phyloP scores from a whole-genome alignment of 768 basidiomycete genomes.

The Leccinum incarnatum region DNA sequence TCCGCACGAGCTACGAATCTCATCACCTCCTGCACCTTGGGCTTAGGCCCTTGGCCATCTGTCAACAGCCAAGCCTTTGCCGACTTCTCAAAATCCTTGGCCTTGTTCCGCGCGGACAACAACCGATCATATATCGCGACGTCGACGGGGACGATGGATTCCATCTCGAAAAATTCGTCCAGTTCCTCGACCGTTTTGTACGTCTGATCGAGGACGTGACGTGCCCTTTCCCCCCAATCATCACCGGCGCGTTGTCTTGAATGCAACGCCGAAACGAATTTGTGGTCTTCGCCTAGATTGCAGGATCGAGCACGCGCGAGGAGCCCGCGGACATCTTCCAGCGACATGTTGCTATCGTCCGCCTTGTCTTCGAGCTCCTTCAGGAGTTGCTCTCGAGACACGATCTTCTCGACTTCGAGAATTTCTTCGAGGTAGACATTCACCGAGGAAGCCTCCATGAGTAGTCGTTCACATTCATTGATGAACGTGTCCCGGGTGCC shows the following conservation, averaged over 20 bases:
- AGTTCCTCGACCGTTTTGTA: conserved; percentile 76
- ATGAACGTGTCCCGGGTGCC: conserved; percentile 56
- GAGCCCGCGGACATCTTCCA: conserved; percentile 75
- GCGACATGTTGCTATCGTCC: conserved; percentile 61
- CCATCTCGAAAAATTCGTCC: conserved; percentile 65
- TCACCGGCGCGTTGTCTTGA: conserved; percentile 64
- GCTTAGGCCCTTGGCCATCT: conserved; percentile 52
- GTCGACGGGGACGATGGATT: conserved; percentile 68
- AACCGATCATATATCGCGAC: conserved; percentile 63
- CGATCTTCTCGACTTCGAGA: conserved; percentile 72
- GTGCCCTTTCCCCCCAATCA: conserved; percentile 75
- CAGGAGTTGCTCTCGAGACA: conserved; percentile 74
- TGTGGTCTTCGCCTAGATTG: conserved; percentile 62
- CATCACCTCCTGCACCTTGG: conserved; percentile 67
- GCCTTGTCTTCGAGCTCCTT: conserved; percentile 72
- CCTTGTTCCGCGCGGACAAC: conserved; percentile 61
- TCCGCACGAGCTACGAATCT: conserved; percentile 68
- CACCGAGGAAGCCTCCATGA: conserved; percentile 67
- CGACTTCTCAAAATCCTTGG: conserved; percentile 77
- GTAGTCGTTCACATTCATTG: conserved; percentile 66
- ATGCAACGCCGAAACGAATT: conserved; percentile 61
- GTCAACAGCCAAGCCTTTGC: conserved; percentile 68
- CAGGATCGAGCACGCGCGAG: conserved; percentile 68
- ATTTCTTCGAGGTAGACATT: conserved; percentile 86
- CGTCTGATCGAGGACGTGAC: conserved; percentile 61